phyloP scores from a whole-genome alignment of 2,329 filamentous ascomycete genomes.

The Nannizziopsis arthrosporioides region DNA sequence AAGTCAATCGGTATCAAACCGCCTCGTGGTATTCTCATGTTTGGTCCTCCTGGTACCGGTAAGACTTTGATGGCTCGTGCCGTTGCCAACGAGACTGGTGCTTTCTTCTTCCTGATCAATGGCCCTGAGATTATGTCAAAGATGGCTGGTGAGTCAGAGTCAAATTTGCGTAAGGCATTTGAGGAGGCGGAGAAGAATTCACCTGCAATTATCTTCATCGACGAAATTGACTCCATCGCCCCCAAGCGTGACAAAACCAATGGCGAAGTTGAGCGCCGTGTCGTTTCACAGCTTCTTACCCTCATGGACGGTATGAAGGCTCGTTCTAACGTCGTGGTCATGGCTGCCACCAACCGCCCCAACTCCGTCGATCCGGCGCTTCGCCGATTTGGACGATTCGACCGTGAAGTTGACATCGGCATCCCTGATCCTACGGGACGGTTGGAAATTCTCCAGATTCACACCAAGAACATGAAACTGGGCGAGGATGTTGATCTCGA shows the following conservation, averaged over 20 bases:
- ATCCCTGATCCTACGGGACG: slow-evolving; percentile 96
- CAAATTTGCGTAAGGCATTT: slow-evolving; percentile 96
- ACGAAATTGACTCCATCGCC: slow-evolving; percentile 97
- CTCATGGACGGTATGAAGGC: slow-evolving; percentile 99
- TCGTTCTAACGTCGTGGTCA: slow-evolving; percentile 94
- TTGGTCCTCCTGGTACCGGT: slow-evolving; percentile 94
- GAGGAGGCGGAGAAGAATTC: slow-evolving; percentile 99
- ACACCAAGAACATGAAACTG: slow-evolving; percentile 99
- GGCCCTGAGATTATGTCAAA: slow-evolving; percentile 99
- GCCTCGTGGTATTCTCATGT: slow-evolving; percentile 91
- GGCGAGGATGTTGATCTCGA: slow-evolving; percentile 93
- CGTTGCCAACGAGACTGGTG: slow-evolving; percentile 96
- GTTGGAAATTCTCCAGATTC: slow-evolving; percentile 97
- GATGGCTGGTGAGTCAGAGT: slow-evolving; percentile 99
- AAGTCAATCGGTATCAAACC: slow-evolving; percentile 99
- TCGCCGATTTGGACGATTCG: slow-evolving; percentile 95
- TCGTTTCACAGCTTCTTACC: slow-evolving; percentile 90
- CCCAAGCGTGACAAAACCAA: slow-evolving; percentile 99
- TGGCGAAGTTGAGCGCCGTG: slow-evolving; percentile 94
- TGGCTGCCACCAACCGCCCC: slow-evolving; percentile 97
- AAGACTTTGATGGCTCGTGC: slow-evolving; percentile 99
- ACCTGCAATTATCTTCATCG: slow-evolving; percentile 97
- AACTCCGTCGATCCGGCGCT: slow-evolving; percentile 98
- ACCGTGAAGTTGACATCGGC: slow-evolving; percentile 96
- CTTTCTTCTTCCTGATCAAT: slow-evolving; percentile 99